phyloP scores from a whole-genome alignment of 225 moss, liverwort and hornwort genomes.

The Physcomitrium patens region DNA sequence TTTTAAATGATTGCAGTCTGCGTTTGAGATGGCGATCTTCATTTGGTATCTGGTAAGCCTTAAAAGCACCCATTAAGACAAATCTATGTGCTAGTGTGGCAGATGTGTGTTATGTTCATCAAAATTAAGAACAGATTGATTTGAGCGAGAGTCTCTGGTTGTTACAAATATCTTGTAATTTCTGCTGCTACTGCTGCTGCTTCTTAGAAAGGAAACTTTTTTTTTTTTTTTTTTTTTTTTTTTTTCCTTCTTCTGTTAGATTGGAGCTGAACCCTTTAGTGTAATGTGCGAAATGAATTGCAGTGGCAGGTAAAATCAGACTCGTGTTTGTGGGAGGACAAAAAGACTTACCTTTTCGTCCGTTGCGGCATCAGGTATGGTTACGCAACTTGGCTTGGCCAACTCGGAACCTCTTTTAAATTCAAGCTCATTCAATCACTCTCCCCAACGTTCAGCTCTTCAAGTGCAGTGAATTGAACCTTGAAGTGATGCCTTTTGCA shows the following conservation, averaged over 20 bases:
- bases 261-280: neutral
- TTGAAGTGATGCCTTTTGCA: constrained; percentile 16
- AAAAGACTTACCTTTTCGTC: constrained; percentile 45
- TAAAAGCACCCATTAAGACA: neutral
- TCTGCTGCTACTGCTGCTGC: too few species aligned
- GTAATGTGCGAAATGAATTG: constrained; percentile 11
- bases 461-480: constrained; percentile 1
- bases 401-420: too few species aligned
- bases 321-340: constrained; percentile 61
- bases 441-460: too few species aligned
- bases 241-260: too few species aligned
- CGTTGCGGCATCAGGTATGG: constrained; percentile 52
- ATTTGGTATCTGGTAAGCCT: constrained; percentile 64
- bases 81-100: too few species aligned
- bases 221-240: too few species aligned
- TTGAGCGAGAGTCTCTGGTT: too few species aligned
- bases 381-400: constrained; percentile 1
- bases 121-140: too few species aligned
- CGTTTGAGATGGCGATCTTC: constrained; percentile 70
- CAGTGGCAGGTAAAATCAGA: constrained; percentile 73
- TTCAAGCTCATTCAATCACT: too few species aligned
- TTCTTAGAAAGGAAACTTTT: too few species aligned
- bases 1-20: constrained; percentile 38
- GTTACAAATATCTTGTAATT: too few species aligned
- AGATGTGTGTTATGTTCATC: neutral